These are phyloP conservation scores for Penicillium canescens DNA, from an alignment of 495 filamentous ascomycete genomes.

Conservation along the genomic window DNA sequence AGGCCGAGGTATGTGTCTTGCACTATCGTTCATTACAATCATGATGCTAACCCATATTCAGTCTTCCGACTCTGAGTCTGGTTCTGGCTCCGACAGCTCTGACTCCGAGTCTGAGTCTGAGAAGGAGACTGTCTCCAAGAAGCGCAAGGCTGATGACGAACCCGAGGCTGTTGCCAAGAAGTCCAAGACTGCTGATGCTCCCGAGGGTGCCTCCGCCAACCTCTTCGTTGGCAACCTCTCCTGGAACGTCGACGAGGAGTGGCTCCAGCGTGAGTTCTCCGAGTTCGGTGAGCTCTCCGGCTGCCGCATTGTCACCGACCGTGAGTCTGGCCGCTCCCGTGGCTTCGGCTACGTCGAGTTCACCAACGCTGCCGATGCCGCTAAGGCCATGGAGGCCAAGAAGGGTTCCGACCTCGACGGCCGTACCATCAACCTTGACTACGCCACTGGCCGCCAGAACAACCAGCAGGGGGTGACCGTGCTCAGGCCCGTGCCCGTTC, in stretches of 20 bases:
- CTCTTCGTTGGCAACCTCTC: conserved; percentile 93
- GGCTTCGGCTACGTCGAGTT: conserved; percentile 99
- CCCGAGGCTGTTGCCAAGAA: conserved; percentile 72
- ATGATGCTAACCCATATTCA: conserved; percentile 9
- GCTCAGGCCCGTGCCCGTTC: conserved; percentile 67
- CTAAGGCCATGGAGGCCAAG: conserved; percentile 78
- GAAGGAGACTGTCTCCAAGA: conserved; percentile 61
- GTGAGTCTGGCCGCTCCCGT: conserved; percentile 78
- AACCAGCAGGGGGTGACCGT: conserved; percentile 55
- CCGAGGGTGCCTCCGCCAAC: conserved; percentile 63
- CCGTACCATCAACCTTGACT: conserved; percentile 87
- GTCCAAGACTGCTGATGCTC: conserved; percentile 71
- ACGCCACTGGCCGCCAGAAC: conserved; percentile 65
- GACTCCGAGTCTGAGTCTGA: conserved; percentile 55
- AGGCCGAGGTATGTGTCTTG: conserved; percentile 37
- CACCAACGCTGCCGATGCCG: conserved; percentile 62
- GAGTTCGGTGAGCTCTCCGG: conserved; percentile 74
- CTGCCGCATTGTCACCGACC: conserved; percentile 81
- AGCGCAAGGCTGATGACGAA: conserved; percentile 84
- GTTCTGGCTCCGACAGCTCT: conserved; percentile 33
- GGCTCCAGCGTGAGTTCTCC: conserved; percentile 84
- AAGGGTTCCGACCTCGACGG: conserved; percentile 79
- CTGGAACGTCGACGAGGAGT: conserved; percentile 93
- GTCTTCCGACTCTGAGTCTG: conserved; percentile 31
- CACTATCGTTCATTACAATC: neutral